Base-by-base conservation (phyloP, 495 filamentous ascomycete species). In the Jackrogersella minutella region DNA sequence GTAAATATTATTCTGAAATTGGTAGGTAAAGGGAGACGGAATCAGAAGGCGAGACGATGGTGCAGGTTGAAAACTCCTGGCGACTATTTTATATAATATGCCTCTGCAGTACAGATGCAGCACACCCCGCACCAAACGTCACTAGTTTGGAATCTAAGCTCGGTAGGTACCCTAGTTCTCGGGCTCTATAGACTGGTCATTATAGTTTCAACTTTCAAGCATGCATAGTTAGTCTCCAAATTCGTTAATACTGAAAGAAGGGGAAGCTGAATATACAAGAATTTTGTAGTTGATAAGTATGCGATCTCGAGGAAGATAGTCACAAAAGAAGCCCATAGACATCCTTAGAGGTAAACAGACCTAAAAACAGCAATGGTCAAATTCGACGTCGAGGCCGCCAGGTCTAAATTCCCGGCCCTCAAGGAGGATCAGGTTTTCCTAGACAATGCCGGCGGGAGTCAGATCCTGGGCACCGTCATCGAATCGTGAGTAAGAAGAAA, bases 371-470 rank as follows among this genome's bases (percentile, higher is more conserved):
- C 3, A 43, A 72, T 74, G 69, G 43, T 51, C 36, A 31, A 55
- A 31, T 64, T 91, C 71, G 76, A 87, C 64, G 76, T 91, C 37
- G 66, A 78, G 6, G 69, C 73, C 11, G 84, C 83, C n/a, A 85
- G 85, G 47, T 74, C 81, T 46, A 77, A 79, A 21, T 92, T 93
- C 81, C 88, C 89, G 49, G 87, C 89, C 13, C 72, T 92, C 41
- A 56, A 83, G 21, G 81, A 86, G 62, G 77, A 85, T 34, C 89
- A 92, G 67, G 79, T 92, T 31, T 91, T 84, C 72, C 82, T 92
- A 67, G 89, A 93, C 68, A 92, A 92, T 68, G 90, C 90, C 3
- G 90, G 89, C 17, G 90, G 89, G 40, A 91, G 85, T 71, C 90
- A 92, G 68, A 79, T 84, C 0, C 76, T 93, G 2, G 84, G 82